phyloP scores from a whole-genome alignment of 1,284 basidiomycete species.

The Puccinia triticina region DNA sequence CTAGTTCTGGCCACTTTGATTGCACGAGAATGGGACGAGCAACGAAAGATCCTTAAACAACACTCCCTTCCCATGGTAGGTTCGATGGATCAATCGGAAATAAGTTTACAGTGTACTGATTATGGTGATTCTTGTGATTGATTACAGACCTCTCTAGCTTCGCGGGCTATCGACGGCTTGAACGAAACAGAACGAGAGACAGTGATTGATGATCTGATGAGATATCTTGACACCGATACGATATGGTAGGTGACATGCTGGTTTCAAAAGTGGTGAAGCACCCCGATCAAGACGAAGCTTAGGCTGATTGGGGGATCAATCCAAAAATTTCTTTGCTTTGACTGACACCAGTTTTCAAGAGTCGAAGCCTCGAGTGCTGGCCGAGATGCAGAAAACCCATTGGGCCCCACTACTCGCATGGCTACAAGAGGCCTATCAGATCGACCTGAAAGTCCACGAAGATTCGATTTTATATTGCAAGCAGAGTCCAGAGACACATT shows the following conservation, averaged over 20 bases:
- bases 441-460: conserved; percentile 67
- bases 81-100: neutral
- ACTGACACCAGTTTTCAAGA: conserved; percentile 72
- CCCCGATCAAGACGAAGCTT: conserved; percentile 44
- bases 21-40: conserved; percentile 41
- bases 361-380: conserved; percentile 74
- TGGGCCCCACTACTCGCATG: conserved; percentile 88
- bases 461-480: conserved; percentile 70
- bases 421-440: conserved; percentile 70
- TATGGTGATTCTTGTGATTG: neutral
- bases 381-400: conserved; percentile 77
- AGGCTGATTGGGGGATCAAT: conserved; percentile 15
- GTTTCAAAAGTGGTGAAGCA: neutral
- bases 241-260: conserved; percentile 69
- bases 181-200: conserved; percentile 67
- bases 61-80: conserved; percentile 48
- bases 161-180: conserved; percentile 84
- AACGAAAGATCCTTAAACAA: conserved; percentile 31
- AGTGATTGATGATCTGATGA: conserved; percentile 73
- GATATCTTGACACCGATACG: conserved; percentile 93
- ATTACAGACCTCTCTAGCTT: conserved; percentile 78
- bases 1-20: conserved; percentile 37
- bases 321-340: neutral
- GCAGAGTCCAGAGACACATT: conserved; percentile 72
- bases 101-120: neutral